These are phyloP conservation scores for Recurvomyces mirabilis DNA, from an alignment of 495 filamentous ascomycete species.

Conservation along the genomic window DNA sequence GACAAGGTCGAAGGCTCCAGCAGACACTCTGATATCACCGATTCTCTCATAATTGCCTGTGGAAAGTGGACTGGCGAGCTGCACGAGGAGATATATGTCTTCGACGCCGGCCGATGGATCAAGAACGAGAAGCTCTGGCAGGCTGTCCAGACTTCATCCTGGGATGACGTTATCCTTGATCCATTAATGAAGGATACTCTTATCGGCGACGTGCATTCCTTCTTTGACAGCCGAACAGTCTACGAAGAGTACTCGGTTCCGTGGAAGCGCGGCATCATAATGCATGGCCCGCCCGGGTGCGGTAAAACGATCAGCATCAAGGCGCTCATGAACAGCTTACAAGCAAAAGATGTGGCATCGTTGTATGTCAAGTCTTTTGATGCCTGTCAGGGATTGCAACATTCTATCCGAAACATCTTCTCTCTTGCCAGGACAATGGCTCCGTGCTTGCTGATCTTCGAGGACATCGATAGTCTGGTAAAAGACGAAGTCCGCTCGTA, in stretches of 20 bases:
- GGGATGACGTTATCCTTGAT: slow-evolving; percentile 38
- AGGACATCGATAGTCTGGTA: slow-evolving; percentile 57
- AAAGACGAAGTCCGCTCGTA: slow-evolving; percentile 43
- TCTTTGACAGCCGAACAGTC: slow-evolving; percentile 36
- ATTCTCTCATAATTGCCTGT: slow-evolving; percentile 43
- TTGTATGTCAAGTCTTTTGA: slow-evolving; percentile 45
- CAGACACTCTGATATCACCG: slow-evolving; percentile 23
- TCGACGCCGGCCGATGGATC: slow-evolving; percentile 46
- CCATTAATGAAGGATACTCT: slow-evolving; percentile 36
- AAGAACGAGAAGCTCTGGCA: slow-evolving; percentile 48
- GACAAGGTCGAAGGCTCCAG: slow-evolving; percentile 14
- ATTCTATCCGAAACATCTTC: slow-evolving; percentile 27
- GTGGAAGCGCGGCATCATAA: slow-evolving; percentile 35
- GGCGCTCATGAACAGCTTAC: slow-evolving; percentile 49
- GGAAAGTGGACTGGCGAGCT: slow-evolving; percentile 40
- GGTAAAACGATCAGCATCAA: slow-evolving; percentile 63
- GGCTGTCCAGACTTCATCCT: slow-evolving; percentile 40
- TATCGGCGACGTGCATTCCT: slow-evolving; percentile 30
- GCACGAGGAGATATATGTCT: slow-evolving; percentile 54
- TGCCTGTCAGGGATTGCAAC: slow-evolving; percentile 16
- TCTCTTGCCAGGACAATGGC: slow-evolving; percentile 26
- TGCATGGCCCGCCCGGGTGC: slow-evolving; percentile 41
- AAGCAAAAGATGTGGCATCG: slow-evolving; percentile 32
- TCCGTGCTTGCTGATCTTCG: slow-evolving; percentile 46
- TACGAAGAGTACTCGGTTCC: slow-evolving; percentile 36